These are phyloP conservation scores for Geotrichum restrictum DNA, from an alignment of 1,139 yeast genomes.

Conservation along the genomic window DNA sequence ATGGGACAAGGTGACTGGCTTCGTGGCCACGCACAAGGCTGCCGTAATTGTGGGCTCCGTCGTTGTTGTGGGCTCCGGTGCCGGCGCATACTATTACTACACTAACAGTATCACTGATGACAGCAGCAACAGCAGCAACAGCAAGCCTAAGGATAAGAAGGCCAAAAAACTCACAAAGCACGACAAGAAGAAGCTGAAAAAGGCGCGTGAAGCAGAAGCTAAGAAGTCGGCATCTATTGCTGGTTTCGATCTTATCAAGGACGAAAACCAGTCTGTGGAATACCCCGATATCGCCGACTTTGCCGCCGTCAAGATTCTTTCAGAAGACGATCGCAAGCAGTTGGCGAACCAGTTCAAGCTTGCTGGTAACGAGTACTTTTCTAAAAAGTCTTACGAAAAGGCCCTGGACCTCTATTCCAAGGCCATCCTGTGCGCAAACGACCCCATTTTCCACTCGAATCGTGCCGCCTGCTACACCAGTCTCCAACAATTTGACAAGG, in stretches of 20 bases:
- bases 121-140: too few species aligned
- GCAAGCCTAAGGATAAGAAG: conserved; percentile 28
- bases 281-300: conserved; percentile 36
- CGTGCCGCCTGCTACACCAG: conserved; percentile 94
- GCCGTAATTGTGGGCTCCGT: conserved; percentile 35
- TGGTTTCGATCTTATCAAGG: conserved; percentile 30
- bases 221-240: conserved; percentile 17
- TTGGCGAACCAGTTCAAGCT: conserved; percentile 79
- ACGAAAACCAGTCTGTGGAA: conserved; percentile 29
- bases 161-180: conserved; percentile 31
- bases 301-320: conserved; percentile 47
- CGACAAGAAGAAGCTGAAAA: conserved; percentile 28
- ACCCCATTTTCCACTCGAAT: conserved; percentile 88
- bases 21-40: conserved; percentile 32
- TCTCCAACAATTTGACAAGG: conserved; percentile 71
- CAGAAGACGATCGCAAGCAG: conserved; percentile 55
- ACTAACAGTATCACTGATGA: conserved; percentile 14
- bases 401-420: conserved; percentile 76
- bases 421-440: conserved; percentile 68
- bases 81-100: conserved; percentile 33
- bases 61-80: conserved; percentile 37
- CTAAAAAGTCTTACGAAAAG: conserved; percentile 51
- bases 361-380: conserved; percentile 81
- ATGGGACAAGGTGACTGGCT: conserved; percentile 24
- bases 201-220: conserved; percentile 21